Base-by-base conservation (phyloP, 768 basidiomycete genomes). In the Leucocoprinus sp. region DNA sequence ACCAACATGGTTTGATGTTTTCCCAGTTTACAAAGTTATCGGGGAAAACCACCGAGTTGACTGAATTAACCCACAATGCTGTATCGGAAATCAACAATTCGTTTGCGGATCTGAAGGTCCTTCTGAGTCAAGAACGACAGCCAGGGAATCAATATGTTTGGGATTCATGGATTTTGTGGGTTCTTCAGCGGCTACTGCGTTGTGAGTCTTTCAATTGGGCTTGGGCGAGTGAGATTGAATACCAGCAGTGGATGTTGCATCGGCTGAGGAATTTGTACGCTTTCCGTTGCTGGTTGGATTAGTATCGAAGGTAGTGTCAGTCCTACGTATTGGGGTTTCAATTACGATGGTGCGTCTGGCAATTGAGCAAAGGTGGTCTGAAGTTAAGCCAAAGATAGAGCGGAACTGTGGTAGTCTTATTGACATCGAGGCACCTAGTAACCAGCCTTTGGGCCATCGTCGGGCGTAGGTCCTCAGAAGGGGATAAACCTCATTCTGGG, bases 1-100 rank as follows among this genome's bases (percentile, higher is more conserved):
- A 40, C 33, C 45, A 47, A 21, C 45, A 47, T 15, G 34, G 38
- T 3, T 33, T 47, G 21, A 41, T 47, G 9, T 41, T 47, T 11
- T 47, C 45, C 5, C 45, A 41, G 19, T 41, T 35, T 3, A 41
- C 45, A 17, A 35, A 35, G 17, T 34, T 47, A 21, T 47, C 45
- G 11, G 28, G 33, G 7, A 41, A 41, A 21, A 34, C 39, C 14
- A 47, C 23, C 11, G 38, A 40, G 1, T 36, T 47, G 23, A 35
- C 38, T 5, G 29, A 26, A n/a, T 26, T 41, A 18, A 47, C 45
- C 8, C 38, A 36, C 4, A 33, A 35, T 27, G 38, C 38, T 8
- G 15, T 47, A n/a, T 19, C 26, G 5, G 38, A 47, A 19, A 33
- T 47, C 31, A 47, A 47, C 26, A 41, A n/a, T 12, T 41, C 45